These are phyloP conservation scores for Aspergillus bridgeri DNA, from an alignment of 495 filamentous ascomycete genomes.

Conservation along the genomic window DNA sequence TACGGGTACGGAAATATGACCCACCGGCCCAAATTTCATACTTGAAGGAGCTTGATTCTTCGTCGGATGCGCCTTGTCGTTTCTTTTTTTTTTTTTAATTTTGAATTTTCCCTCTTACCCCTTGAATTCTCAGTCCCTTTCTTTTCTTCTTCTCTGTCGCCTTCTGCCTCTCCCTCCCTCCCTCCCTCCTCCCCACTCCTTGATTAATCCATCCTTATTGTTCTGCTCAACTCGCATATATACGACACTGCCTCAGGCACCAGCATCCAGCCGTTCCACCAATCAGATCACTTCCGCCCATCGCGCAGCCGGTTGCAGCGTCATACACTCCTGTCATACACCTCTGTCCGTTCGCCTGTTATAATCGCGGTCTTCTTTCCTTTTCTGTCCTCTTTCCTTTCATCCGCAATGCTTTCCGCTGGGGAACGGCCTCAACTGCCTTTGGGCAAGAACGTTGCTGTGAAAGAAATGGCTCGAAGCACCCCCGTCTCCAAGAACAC, in stretches of 20 bases:
- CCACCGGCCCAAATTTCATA: constrained; percentile 30
- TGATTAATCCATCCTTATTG: too few species aligned
- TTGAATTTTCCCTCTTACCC: constrained; percentile 3
- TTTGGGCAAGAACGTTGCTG: constrained; percentile 19
- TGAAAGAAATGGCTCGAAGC: constrained; percentile 22
- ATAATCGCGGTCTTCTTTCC: background rate
- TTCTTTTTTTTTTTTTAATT: constrained; percentile 19
- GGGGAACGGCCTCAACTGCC: constrained; percentile 36
- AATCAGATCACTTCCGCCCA: background rate
- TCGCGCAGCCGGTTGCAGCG: background rate
- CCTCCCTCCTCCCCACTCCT: background rate
- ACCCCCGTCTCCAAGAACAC: constrained; percentile 14
- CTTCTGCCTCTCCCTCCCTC: background rate
- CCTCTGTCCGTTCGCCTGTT: too few species aligned
- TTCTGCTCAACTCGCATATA: background rate
- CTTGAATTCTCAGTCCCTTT: constrained; percentile 4
- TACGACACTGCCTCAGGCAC: background rate
- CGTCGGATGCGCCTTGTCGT: constrained; percentile 10
- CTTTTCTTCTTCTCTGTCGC: background rate
- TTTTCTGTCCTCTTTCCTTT: background rate
- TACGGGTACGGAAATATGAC: constrained; percentile 15
- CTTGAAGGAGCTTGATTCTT: constrained; percentile 18
- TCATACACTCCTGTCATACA: constrained; percentile 5
- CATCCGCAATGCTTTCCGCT: constrained; percentile 43
- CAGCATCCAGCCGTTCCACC: background rate